Evolutionary conservation across 176 grass and related monocot species (phyloP), one percentile per base, ranked within the genome.

Genomic region (Elaeis guineensis): DNA sequence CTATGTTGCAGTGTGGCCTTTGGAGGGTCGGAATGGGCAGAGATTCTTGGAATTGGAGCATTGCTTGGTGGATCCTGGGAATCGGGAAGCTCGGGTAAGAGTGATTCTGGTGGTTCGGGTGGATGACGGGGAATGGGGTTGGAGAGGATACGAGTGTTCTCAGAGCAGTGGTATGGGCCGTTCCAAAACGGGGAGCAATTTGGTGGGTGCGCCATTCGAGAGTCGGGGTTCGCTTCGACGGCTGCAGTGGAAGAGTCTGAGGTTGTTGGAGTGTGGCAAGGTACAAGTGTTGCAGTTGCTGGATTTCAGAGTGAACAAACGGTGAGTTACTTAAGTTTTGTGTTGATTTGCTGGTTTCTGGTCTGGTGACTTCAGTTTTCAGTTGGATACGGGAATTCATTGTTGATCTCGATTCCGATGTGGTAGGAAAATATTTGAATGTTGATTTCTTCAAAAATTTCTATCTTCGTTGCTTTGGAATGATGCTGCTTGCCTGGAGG

Each of bases 121-220:
- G 26, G 80, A 51, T 24, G 86, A 81, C 65, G 29, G 51, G 39
- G 21, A 19, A 59, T 89, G 17, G 62, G 61, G 25, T 79, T 90
- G 60, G 77, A 79, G 21, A 72, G 75, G 0, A 1, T 95, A 26
- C 84, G 73, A 72, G 84, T 97, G 0, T 97, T 97, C 73, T 91
- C 84, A 14, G 93, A 97, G 69, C 87, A 92, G 72, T 70, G 86
- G 76, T 90, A 91, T 54, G 92, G 92, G 4, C 87, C 87, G 0
- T 97, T 78, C 69, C 77, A 76, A 25, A 79, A 97, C 62, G 93
- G 93, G 3, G 93, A 91, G 30, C 93, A 91, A 75, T 70, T 97
- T 25, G 87, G 87, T 26, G 84, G 87, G 0, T 92, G 93, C 57
- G 67, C 87, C 55, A 59, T 89, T 35, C 52, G 87, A 14, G 81